Conservation (phyloP, 2,329 filamentous ascomycete species). For the Beauveria sp. region DNA sequence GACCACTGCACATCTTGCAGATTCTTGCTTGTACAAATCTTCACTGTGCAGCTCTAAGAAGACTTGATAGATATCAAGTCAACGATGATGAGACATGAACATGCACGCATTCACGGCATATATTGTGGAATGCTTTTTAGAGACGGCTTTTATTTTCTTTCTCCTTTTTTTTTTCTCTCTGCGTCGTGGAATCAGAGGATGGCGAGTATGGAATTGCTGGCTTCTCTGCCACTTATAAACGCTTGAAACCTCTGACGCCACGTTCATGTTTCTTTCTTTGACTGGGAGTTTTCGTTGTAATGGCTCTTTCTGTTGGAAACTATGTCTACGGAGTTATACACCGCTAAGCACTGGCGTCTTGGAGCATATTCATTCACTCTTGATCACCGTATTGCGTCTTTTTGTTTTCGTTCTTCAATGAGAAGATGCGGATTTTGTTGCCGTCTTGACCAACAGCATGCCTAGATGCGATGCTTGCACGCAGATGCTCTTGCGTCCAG, state of each 20-base stretch:
- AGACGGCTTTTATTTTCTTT: slow-evolving; percentile 9
- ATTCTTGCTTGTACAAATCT: slow-evolving; percentile 13
- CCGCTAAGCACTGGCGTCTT: slow-evolving; percentile 12
- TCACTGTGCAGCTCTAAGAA: slow-evolving; percentile 6
- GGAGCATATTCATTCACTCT: slow-evolving; percentile 4
- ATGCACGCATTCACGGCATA: neutral
- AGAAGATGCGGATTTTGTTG: neutral
- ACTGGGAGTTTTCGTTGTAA: neutral
- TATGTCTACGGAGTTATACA: slow-evolving; percentile 9
- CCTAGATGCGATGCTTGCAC: too few relatives aligned
- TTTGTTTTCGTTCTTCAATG: neutral
- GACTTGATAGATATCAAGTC: slow-evolving; percentile 11
- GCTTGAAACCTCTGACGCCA: neutral
- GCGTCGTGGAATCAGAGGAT: neutral
- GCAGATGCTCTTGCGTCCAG: too few relatives aligned
- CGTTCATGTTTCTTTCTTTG: slow-evolving; percentile 7
- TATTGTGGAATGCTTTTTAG: slow-evolving; percentile 13
- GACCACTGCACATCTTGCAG: slow-evolving; percentile 19
- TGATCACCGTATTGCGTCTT: neutral
- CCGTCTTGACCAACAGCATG: too few relatives aligned
- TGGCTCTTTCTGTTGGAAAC: slow-evolving; percentile 15
- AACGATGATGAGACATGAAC: slow-evolving; percentile 11
- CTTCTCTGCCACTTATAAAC: neutral
- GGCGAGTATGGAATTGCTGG: neutral
- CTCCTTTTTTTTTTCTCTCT: neutral